Conservation (phyloP, 164 flowering plant genomes). For the Magnolia sinica region DNA sequence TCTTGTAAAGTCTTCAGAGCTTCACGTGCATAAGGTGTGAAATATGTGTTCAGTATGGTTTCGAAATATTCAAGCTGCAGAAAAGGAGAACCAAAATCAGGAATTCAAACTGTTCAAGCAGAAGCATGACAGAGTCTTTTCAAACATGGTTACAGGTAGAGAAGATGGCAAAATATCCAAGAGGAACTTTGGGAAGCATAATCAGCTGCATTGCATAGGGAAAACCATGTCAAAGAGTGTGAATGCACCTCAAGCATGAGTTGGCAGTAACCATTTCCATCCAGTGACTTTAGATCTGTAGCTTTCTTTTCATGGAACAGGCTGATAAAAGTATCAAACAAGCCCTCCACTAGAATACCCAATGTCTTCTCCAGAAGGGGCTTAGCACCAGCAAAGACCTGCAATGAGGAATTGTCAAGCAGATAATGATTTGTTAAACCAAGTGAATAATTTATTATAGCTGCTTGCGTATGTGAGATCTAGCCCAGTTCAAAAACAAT, state of each 20-base stretch:
- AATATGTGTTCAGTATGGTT: conserved; percentile 76
- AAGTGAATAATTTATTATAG: too few species aligned
- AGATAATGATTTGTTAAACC: background rate
- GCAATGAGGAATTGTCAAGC: conserved; percentile 8
- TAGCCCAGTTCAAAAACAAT: too few species aligned
- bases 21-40: conserved; percentile 80
- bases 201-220: background rate
- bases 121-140: background rate
- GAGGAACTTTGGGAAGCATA: background rate
- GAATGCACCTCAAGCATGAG: conserved; percentile 91
- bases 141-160: background rate
- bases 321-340: conserved; percentile 86
- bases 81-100: background rate
- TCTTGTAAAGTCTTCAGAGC: conserved; percentile 85
- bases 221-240: background rate
- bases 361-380: conserved; percentile 83
- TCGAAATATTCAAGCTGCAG: conserved; percentile 97
- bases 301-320: conserved; percentile 67
- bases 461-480: too few species aligned
- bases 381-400: conserved; percentile 95
- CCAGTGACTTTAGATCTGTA: conserved; percentile 70
- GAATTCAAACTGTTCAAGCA: background rate
- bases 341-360: conserved; percentile 93
- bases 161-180: background rate
- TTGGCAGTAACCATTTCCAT: conserved; percentile 96